phyloP scores from a whole-genome alignment of 306 rosid species.

The Begonia masoniana region DNA sequence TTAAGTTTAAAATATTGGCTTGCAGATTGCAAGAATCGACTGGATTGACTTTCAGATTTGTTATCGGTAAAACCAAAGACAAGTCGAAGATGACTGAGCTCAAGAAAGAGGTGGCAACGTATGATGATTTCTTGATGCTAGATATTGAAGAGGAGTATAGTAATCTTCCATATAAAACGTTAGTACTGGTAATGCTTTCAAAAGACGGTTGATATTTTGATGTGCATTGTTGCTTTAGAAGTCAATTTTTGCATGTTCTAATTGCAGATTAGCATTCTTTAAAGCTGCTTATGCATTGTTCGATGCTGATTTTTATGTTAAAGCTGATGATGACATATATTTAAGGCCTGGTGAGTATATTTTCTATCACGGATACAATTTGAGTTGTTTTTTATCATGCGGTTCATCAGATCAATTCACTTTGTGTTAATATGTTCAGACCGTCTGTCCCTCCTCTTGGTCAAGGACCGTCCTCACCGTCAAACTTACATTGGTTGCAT shows the following conservation, averaged over 20 bases:
- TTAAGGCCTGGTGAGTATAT: slow-evolving; percentile 71
- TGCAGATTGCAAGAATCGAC: slow-evolving; percentile 96
- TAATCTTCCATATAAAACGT: slow-evolving; percentile 99
- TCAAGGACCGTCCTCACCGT: slow-evolving; percentile 64
- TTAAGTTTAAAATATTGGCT: neutral
- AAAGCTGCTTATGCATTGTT: slow-evolving; percentile 90
- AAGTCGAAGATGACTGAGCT: slow-evolving; percentile 61
- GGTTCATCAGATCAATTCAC: neutral
- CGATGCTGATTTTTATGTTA: slow-evolving; percentile 80
- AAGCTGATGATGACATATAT: slow-evolving; percentile 96
- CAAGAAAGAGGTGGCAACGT: slow-evolving; percentile 48
- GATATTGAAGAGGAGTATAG: slow-evolving; percentile 98
- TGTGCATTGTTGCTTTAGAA: neutral
- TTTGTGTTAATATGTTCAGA: slow-evolving; percentile 27
- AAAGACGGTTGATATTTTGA: slow-evolving; percentile 11
- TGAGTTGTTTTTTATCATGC: neutral
- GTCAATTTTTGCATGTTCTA: slow-evolving; percentile 1
- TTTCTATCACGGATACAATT: slow-evolving; percentile 3
- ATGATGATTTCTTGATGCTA: slow-evolving; percentile 75
- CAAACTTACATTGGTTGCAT: slow-evolving; percentile 97
- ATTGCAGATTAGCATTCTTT: slow-evolving; percentile 78
- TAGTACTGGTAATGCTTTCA: slow-evolving; percentile 28
- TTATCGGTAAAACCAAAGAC: slow-evolving; percentile 69
- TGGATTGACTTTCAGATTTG: slow-evolving; percentile 85
- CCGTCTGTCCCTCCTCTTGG: slow-evolving; percentile 76